Conservation (phyloP, 805 yeast genomes). For the Kluyveromyces aestuarii region DNA sequence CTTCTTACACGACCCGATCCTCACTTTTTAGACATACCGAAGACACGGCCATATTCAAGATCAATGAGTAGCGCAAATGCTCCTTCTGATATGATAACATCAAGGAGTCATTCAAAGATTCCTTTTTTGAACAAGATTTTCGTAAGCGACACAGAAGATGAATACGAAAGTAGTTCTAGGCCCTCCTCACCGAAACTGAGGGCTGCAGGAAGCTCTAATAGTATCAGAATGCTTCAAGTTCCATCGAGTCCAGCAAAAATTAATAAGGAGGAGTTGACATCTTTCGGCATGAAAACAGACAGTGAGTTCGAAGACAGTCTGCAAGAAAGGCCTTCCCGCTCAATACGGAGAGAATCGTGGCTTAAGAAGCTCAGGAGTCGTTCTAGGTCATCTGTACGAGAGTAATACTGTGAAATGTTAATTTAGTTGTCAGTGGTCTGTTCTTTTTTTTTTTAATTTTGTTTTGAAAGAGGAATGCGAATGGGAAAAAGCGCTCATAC, state of each 20-base stretch:
- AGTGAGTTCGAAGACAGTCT: constrained; percentile 8
- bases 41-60: constrained; percentile 24
- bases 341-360: constrained; percentile 35
- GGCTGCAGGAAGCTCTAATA: neutral
- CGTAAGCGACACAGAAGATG: constrained; percentile 25
- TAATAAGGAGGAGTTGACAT: constrained; percentile 4
- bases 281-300: constrained; percentile 18
- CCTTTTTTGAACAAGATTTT: constrained; percentile 26
- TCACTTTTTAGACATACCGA: constrained; percentile 7
- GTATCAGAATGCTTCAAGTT: constrained; percentile 4
- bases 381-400: constrained; percentile 22
- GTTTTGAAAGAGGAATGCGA: neutral
- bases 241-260: constrained; percentile 5
- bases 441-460: neutral
- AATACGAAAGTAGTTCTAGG: constrained; percentile 12
- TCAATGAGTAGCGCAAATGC: constrained; percentile 24
- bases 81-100: constrained; percentile 26
- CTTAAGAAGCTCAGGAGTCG: constrained; percentile 35
- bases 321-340: constrained; percentile 14
- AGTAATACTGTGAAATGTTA: neutral
- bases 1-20: constrained; percentile 7
- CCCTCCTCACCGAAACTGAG: neutral
- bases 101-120: constrained; percentile 17
- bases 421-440: neutral
- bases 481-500: too few species aligned